Base-by-base conservation (phyloP, 306 rosid genomes). In the Purshia tridentata region DNA sequence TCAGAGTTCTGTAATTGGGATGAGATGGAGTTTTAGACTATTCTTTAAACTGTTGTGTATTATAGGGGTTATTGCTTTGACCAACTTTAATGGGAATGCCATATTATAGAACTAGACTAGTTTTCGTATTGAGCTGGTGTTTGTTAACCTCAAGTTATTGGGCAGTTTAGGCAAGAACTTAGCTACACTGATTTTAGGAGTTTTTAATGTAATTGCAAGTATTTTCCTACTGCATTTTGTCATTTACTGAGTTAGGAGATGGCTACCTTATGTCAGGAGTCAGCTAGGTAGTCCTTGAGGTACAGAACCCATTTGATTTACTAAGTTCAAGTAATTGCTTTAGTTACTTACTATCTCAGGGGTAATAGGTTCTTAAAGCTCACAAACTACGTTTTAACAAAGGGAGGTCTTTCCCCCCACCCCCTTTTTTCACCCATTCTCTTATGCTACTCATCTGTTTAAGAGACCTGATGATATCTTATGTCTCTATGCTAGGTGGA, bases 401-500 rank as follows among this genome's bases (percentile, higher is more conserved):
- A 51, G 60, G 11, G n/a, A 37, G 35, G 6, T 52, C 11, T 19
- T 52, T 11, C 23, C 7, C 47, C 62, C 50, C n/a, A n/a, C n/a
- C n/a, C n/a, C n/a, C n/a, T n/a, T n/a, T n/a, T n/a, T n/a, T 11
- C 23, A 11, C 47, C 62, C 50, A 6, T 35, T 9, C 4, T 18
- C 9, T n/a, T n/a, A 11, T 5, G 37, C 49, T 53, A 40, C 63
- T 53, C 19, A 18, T 41, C 11, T 69, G 23, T 54, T 63, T 44
- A 67, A 42, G 52, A 37, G 72, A 66, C 63, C 65, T 76, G 69
- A 64, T 47, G 62, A 66, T 54, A 69, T 63, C 48, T 66, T 63
- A 66, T 55, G 55, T 39, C 37, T 77, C 67, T 80, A 47, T 82
- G 65, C 64, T 72, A 94, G 98, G 98, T 80, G 98, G 98, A 81